phyloP scores from a whole-genome alignment of 2,329 filamentous ascomycete species.

The Diaporthe vaccinii region DNA sequence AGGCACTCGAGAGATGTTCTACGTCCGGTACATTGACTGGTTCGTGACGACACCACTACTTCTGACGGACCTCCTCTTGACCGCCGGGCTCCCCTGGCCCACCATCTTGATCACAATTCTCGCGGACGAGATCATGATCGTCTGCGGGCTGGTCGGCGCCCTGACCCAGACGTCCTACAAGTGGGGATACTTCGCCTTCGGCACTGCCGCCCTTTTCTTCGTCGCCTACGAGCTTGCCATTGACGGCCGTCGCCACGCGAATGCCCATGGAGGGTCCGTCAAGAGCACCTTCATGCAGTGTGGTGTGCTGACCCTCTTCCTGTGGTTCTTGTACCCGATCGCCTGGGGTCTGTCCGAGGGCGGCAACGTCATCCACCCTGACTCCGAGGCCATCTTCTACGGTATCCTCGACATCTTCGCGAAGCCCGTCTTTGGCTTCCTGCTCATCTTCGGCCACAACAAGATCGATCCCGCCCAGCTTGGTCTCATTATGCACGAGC shows the following conservation, averaged over 20 bases:
- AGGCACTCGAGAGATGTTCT: conserved; percentile 73
- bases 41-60: conserved; percentile 74
- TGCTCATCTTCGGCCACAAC: conserved; percentile 74
- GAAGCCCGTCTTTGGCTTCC: conserved; percentile 73
- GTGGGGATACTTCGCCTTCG: conserved; percentile 76
- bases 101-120: conserved; percentile 74
- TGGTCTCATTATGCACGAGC: conserved; percentile 60
- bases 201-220: conserved; percentile 67
- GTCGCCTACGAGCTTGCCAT: conserved; percentile 71
- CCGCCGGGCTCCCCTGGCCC: conserved; percentile 73
- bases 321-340: conserved; percentile 77
- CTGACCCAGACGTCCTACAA: conserved; percentile 74
- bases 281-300: conserved; percentile 66
- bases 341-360: conserved; percentile 75
- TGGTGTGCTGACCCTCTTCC: conserved; percentile 69
- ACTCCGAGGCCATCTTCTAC: conserved; percentile 78
- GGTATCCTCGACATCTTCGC: conserved; percentile 75
- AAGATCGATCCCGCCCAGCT: conserved; percentile 71
- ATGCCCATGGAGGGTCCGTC: conserved; percentile 66
- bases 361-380: conserved; percentile 74
- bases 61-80: conserved; percentile 73
- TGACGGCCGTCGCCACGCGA: conserved; percentile 69
- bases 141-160: conserved; percentile 76
- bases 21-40: conserved; percentile 76
- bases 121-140: conserved; percentile 75